phyloP scores from a whole-genome alignment of 768 basidiomycete species.

The Rhodotorula diobovata region DNA sequence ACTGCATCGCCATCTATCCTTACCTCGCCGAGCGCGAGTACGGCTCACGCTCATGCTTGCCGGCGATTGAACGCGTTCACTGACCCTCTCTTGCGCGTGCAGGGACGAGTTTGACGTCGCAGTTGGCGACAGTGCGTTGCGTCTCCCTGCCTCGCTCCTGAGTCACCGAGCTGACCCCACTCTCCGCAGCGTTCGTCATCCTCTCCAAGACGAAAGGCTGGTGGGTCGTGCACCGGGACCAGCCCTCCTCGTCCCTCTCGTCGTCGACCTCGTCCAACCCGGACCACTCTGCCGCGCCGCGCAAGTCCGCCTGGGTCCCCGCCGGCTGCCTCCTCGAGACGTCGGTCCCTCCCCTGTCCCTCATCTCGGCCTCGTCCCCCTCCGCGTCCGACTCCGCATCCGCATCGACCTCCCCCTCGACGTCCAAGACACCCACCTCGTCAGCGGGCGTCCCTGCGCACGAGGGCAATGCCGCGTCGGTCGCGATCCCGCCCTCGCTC shows the following conservation, averaged over 20 bases:
- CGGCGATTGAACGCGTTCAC: not conserved
- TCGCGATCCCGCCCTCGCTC: constrained; percentile 79
- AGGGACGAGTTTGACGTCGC: constrained; percentile 94
- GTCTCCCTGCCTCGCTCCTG: not conserved
- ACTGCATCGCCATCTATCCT: constrained; percentile 96
- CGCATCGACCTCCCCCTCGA: too few species aligned
- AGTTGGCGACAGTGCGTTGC: constrained; percentile 61
- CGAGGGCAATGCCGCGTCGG: constrained; percentile 50
- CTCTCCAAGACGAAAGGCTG: constrained; percentile 71
- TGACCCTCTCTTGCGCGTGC: not conserved
- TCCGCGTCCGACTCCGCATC: too few species aligned
- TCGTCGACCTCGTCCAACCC: constrained; percentile 73
- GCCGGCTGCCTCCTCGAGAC: constrained; percentile 94
- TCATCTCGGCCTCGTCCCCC: constrained; percentile 62
- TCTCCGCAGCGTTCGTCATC: constrained; percentile 41
- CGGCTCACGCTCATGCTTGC: not conserved
- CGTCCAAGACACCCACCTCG: not conserved
- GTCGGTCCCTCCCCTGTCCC: constrained; percentile 79
- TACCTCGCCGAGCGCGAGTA: constrained; percentile 92
- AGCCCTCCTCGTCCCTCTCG: constrained; percentile 57
- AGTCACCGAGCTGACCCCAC: not conserved
- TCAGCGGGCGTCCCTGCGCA: constrained; percentile 46
- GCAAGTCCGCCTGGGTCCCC: constrained; percentile 93
- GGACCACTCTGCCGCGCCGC: constrained; percentile 54
- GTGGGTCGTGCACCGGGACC: constrained; percentile 98